These are phyloP conservation scores for Cordyceps pruinosa DNA, from an alignment of 2,329 filamentous ascomycete genomes.

Conservation along the genomic window DNA sequence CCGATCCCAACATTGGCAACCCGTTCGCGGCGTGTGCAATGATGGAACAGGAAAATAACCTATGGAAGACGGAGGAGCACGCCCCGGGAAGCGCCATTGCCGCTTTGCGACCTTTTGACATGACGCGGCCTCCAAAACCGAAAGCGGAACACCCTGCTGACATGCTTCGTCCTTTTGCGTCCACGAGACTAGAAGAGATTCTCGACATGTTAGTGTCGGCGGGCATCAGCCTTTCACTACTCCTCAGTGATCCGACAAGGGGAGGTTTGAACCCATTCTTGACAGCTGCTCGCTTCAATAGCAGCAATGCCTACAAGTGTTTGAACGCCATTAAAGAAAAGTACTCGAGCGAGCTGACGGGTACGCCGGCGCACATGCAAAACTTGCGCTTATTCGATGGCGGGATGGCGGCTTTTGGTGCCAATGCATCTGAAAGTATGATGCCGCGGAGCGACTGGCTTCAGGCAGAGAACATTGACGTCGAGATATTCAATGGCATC, in stretches of 20 bases:
- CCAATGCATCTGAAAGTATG: neutral
- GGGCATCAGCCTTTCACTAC: neutral
- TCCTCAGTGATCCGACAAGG: neutral
- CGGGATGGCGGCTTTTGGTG: neutral
- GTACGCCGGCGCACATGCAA: too few species aligned
- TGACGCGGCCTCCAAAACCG: neutral
- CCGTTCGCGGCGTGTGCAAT: conserved; percentile 17
- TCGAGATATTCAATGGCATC: neutral
- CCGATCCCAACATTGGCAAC: conserved; percentile 9
- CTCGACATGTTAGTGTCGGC: neutral
- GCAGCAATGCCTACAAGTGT: neutral
- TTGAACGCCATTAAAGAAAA: neutral
- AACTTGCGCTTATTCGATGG: neutral
- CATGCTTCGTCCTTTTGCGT: neutral
- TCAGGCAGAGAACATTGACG: neutral
- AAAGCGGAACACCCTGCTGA: neutral
- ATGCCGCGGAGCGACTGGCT: neutral
- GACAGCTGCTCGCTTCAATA: neutral
- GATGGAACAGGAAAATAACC: conserved; percentile 15
- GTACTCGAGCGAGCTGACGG: neutral
- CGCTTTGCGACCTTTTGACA: neutral
- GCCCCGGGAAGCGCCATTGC: neutral
- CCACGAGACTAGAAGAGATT: conserved; percentile 3
- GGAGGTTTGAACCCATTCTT: neutral
- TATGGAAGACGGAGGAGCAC: neutral